Percentiles rank a stretch among this genome's conserved stretches.
Evolutionary conservation across 805 yeast species (phyloP).

Genomic region (Vanderwaltozyma polyspora): DNA sequence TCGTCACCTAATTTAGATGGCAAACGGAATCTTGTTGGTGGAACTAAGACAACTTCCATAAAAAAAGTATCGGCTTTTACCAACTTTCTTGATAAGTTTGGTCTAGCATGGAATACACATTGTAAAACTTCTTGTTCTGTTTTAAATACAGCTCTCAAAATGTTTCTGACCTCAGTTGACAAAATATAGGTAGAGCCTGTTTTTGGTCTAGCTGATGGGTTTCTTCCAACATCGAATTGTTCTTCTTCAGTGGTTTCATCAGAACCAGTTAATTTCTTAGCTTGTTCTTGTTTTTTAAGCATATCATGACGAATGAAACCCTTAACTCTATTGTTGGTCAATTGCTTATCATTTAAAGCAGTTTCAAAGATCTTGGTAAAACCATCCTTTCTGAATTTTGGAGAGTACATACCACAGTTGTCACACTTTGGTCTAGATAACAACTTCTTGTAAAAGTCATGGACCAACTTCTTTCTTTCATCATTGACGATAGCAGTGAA

Average conservation of each 20-base stretch:
- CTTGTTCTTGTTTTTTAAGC: constrained; percentile 34
- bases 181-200: constrained; percentile 77
- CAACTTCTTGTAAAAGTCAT: constrained; percentile 63
- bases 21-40: constrained; percentile 91
- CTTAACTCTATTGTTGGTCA: constrained; percentile 68
- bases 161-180: constrained; percentile 77
- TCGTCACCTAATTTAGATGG: constrained; percentile 97
- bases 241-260: constrained; percentile 21
- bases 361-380: constrained; percentile 84
- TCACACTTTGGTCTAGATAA: constrained; percentile 80
- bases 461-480: constrained; percentile 67
- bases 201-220: constrained; percentile 46
- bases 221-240: constrained; percentile 27
- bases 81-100: constrained; percentile 35
- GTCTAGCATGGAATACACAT: constrained; percentile 74
- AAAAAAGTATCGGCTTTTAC: constrained; percentile 76
- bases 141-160: constrained; percentile 62
- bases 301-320: constrained; percentile 67
- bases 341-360: constrained; percentile 71
- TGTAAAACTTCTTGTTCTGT: constrained; percentile 60
- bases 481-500: constrained; percentile 78
- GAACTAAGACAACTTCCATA: constrained; percentile 79
- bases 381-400: constrained; percentile 91
- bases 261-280: constrained; percentile 20
- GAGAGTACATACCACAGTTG: constrained; percentile 92